Conservation (phyloP, 345 rosid species). For the Aquilaria sinensis region DNA sequence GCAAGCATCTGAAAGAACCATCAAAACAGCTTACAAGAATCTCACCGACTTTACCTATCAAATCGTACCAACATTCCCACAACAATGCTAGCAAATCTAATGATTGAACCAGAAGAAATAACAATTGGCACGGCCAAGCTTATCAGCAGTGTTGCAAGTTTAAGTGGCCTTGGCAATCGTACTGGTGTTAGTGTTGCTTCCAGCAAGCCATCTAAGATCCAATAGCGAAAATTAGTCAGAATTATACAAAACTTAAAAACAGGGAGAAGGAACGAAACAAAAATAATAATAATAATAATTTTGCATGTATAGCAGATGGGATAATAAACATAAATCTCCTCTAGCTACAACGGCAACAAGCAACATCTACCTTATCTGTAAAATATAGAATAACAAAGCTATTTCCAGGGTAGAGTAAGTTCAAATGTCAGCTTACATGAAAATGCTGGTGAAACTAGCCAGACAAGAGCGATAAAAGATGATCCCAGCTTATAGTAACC, state of each 20-base stretch:
- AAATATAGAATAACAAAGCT: too few species aligned
- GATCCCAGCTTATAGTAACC: slow-evolving; percentile 74
- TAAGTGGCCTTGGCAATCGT: slow-evolving; percentile 83
- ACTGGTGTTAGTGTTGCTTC: slow-evolving; percentile 90
- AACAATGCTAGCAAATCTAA: slow-evolving; percentile 44
- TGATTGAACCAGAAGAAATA: slow-evolving; percentile 63
- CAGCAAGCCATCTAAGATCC: slow-evolving; percentile 66
- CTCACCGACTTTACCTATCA: slow-evolving; percentile 48
- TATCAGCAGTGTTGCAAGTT: slow-evolving; percentile 74
- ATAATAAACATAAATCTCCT: too few species aligned
- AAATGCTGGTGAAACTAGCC: slow-evolving; percentile 94
- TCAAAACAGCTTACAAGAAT: background rate
- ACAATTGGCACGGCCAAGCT: slow-evolving; percentile 69
- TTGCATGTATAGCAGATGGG: too few species aligned
- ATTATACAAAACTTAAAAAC: background rate
- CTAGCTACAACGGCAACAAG: too few species aligned
- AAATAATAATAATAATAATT: too few species aligned
- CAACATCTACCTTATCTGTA: too few species aligned
- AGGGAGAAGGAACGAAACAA: too few species aligned
- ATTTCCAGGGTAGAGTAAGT: too few species aligned
- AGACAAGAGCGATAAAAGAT: slow-evolving; percentile 73
- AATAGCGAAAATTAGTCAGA: slow-evolving; percentile 12
- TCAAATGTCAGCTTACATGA: slow-evolving; percentile 61
- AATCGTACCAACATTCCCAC: slow-evolving; percentile 65
- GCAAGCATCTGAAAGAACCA: slow-evolving; percentile 1